Evolutionary conservation across 2,329 filamentous ascomycete genomes (phyloP), one percentile per base, ranked within the genome.

Genomic region (Hymenoscyphus linearis): DNA sequence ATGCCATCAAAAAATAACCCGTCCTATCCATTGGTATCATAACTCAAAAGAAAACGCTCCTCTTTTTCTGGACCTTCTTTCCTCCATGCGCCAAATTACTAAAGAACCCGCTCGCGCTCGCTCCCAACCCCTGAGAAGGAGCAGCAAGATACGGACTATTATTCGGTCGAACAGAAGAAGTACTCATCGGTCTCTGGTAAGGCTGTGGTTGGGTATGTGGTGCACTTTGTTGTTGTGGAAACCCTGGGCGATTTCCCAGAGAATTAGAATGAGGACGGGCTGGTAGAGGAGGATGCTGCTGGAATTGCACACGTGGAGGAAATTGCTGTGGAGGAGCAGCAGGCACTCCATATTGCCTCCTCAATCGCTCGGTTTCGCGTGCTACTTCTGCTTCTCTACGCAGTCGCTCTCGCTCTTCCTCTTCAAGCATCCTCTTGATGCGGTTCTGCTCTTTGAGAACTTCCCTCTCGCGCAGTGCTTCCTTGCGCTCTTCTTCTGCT

Each of bases 301-400:
- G 60, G 14, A 62, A 62, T 7, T 65, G 67, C 37, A 63, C 55
- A 26, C 66, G 27, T 62, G 34, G 62, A 22, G 61, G 59, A 14
- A 64, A 63, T 22, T 62, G 55, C 14, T 47, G 40, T 12, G 65
- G 60, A n/a, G 66, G 63, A 5, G 31, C 53, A 3, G 31, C 53
- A 10, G 35, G 64, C 58, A 73, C 68, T 10, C 89, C 89, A 68
- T 90, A 93, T 67, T 87, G 74, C 66, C 79, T 83, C 25, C 84
- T 79, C 37, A 99, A 78, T 1, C 92, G 82, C 72, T 95, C 91
- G 0, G 95, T 98, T 76, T 99, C 93, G 64, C 82, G 82, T 22
- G 93, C 87, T 1, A 93, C 77, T 67, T 84, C 83, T 10, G 80
- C 82, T 35, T 87, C 82, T 61, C 79, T 78, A 35, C 75, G 75